These are phyloP conservation scores for Citrus maxima DNA, from an alignment of 345 rosid genomes.

Conservation along the genomic window DNA sequence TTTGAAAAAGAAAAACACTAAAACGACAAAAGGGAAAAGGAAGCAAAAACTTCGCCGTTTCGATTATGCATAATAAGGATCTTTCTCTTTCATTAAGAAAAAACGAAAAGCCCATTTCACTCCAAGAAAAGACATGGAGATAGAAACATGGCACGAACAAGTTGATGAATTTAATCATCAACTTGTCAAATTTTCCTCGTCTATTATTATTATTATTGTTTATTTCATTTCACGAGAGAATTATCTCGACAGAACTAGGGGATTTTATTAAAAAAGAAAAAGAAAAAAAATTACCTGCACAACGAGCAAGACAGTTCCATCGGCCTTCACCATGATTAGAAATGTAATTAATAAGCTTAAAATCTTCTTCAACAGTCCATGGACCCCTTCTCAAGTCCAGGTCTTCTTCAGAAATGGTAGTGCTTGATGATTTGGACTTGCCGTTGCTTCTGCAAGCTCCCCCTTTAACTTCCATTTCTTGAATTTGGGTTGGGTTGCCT, in stretches of 20 bases:
- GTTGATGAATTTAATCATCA: conserved; percentile 16
- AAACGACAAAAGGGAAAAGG: neutral
- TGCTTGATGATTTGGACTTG: conserved; percentile 1
- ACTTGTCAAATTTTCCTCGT: conserved; percentile 30
- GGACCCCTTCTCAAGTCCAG: conserved; percentile 77
- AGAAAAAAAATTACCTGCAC: conserved; percentile 56
- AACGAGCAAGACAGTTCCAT: conserved; percentile 86
- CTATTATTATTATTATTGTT: conserved; percentile 12
- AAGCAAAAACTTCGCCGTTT: conserved; percentile 26
- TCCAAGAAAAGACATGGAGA: conserved; percentile 21
- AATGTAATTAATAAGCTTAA: conserved; percentile 80
- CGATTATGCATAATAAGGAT: conserved; percentile 22
- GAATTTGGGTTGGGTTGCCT: neutral
- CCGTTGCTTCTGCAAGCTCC: conserved; percentile 14
- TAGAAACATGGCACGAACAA: conserved; percentile 29
- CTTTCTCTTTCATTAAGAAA: conserved; percentile 13
- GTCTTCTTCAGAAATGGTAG: conserved; percentile 46
- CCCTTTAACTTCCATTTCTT: conserved; percentile 44
- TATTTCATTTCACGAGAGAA: too few species aligned
- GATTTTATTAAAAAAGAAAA: too few species aligned
- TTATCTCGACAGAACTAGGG: too few species aligned
- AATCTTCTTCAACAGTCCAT: conserved; percentile 90
- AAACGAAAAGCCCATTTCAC: neutral
- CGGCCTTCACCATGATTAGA: conserved; percentile 84
- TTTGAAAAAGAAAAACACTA: neutral